phyloP scores from a whole-genome alignment of 2,329 filamentous ascomycete species.

The Pyricularia sp. region DNA sequence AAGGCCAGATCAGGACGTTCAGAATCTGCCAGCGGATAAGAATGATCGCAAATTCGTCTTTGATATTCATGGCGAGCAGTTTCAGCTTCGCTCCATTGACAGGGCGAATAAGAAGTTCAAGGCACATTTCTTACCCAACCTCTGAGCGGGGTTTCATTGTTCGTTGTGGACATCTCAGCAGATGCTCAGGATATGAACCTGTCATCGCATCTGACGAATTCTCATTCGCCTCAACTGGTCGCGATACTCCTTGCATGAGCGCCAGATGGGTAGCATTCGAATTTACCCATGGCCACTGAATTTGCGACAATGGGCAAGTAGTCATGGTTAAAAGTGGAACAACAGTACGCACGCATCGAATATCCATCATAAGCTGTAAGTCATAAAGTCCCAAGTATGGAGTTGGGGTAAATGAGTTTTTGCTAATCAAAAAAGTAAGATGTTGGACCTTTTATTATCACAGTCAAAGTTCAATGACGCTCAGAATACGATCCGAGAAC shows the following conservation, averaged over 20 bases:
- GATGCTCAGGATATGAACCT: background rate
- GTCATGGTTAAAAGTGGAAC: background rate
- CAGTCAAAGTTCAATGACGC: too few relatives aligned
- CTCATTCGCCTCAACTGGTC: background rate
- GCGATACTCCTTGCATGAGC: background rate
- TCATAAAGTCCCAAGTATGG: background rate
- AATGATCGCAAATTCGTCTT: slow-evolving; percentile 42
- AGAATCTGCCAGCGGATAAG: slow-evolving; percentile 4
- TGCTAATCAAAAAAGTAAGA: background rate
- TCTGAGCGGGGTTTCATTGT: slow-evolving; percentile 34
- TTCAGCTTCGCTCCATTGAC: slow-evolving; percentile 70
- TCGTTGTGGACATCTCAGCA: background rate
- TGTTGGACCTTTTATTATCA: too few relatives aligned
- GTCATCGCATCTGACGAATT: background rate
- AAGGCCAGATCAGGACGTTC: slow-evolving; percentile 4
- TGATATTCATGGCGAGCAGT: slow-evolving; percentile 78
- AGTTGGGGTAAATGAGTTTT: background rate
- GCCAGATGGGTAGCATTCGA: background rate
- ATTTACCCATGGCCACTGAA: background rate
- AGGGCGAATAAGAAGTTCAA: slow-evolving; percentile 88
- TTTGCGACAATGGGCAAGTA: background rate
- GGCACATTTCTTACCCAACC: slow-evolving; percentile 59
- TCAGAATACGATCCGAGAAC: too few relatives aligned
- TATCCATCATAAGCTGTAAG: background rate
- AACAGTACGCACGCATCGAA: background rate